Percentiles rank a stretch among this genome's conserved stretches.
Conservation (phyloP, 2,329 filamentous ascomycete genomes). For the Leptographium radiaticola region DNA sequence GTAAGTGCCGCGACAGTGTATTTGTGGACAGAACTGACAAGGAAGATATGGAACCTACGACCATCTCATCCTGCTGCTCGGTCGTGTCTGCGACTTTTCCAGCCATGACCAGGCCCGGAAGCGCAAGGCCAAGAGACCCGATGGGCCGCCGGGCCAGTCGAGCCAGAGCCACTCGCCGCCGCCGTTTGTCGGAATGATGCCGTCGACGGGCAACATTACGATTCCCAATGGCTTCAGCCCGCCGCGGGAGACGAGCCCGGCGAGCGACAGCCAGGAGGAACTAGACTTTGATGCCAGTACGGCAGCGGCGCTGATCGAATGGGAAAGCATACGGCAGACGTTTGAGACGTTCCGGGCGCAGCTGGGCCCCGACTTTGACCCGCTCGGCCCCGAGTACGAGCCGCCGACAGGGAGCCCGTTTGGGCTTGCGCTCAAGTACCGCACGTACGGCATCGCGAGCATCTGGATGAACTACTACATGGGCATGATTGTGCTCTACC, state of each 20-base stretch:
- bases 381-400: conserved; percentile 55
- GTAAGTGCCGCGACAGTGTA: conserved; percentile 27
- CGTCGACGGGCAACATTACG: conserved; percentile 33
- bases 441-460: conserved; percentile 75
- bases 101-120: conserved; percentile 70
- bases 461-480: conserved; percentile 84
- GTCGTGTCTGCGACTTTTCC: conserved; percentile 65
- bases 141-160: conserved; percentile 1
- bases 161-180: conserved; percentile 24
- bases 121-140: conserved; percentile 44
- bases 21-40: background rate
- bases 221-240: conserved; percentile 43
- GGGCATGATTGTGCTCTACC: conserved; percentile 67
- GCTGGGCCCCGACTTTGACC: conserved; percentile 64
- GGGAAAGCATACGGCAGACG: conserved; percentile 59
- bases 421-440: conserved; percentile 67
- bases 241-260: conserved; percentile 27
- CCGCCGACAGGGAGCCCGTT: conserved; percentile 60
- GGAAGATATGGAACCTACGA: conserved; percentile 72
- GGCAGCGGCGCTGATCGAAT: conserved; percentile 61
- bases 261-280: conserved; percentile 33
- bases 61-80: conserved; percentile 71
- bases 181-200: conserved; percentile 43
- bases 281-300: conserved; percentile 51
- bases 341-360: conserved; percentile 54